Evolutionary conservation across 2,329 filamentous ascomycete genomes (phyloP), one percentile per base, ranked within the genome.

Genomic region (Verticillium albo-atrum): DNA sequence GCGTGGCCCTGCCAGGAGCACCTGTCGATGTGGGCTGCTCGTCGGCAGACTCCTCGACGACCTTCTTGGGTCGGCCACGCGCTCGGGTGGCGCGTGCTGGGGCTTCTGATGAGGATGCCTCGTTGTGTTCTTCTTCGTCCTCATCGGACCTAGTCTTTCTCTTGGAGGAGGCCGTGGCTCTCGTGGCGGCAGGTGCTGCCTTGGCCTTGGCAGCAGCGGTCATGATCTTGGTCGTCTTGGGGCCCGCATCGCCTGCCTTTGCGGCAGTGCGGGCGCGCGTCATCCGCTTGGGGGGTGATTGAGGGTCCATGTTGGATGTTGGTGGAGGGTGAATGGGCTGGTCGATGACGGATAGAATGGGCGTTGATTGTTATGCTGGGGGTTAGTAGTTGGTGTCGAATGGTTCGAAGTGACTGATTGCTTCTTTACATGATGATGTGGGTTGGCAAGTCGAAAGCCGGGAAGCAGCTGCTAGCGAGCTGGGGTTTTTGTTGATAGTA

Each of bases 251-350:
- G 57, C 65, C 68, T 34, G 70, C 70, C 68, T 75, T 79, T 51
- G 77, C 77, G 28, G 77, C 76, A 32, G 78, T 76, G 60, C 78
- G 72, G 53, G 78, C 73, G 56, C 84, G 80, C 62, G 84, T 86
- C 67, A 86, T 79, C 64, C 84, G 81, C 73, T 85, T 85, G 35
- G 83, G 84, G 56, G 84, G 83, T 60, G 82, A 85, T 64, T 75
- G 71, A 57, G 73, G 72, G 64, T 83, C 80, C 82, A 86, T 85
- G 57, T 58, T 57, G 60, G 58, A 54, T 59, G 58, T 56, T 58
- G 58, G 54, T 62, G 53, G 42, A n/a, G 42, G 42, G 17, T 12
- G 59, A 53, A 54, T 27, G 30, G 58, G 34, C 34, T 51, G 34
- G 52, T 54, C 9, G 15, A 14, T 30, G 25, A 37, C 17, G 35